These are phyloP conservation scores for Psilocybe subaeruginosa DNA, from an alignment of 768 basidiomycete genomes.

Conservation along the genomic window DNA sequence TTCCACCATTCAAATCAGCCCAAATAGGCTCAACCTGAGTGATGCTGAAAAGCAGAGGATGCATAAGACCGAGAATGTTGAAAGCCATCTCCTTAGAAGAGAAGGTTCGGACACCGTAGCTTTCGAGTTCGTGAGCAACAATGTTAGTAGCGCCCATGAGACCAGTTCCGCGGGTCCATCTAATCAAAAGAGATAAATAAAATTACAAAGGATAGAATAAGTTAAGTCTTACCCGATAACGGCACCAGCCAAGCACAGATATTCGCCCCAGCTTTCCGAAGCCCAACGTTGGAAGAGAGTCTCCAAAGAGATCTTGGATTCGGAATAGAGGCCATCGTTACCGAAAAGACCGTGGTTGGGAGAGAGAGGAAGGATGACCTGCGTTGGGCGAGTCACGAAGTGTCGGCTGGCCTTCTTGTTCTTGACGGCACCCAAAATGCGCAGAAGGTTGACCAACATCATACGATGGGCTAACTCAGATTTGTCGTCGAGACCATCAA, in stretches of 20 bases:
- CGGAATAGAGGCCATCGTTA: slow-evolving; percentile 96
- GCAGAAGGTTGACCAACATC: slow-evolving; percentile 97
- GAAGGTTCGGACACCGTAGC: slow-evolving; percentile 94
- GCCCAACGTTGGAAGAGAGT: slow-evolving; percentile 98
- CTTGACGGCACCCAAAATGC: slow-evolving; percentile 97
- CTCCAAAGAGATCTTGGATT: slow-evolving; percentile 97
- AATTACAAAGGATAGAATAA: neutral
- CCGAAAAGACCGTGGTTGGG: slow-evolving; percentile 99
- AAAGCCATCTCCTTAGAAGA: slow-evolving; percentile 99
- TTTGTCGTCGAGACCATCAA: slow-evolving; percentile 95
- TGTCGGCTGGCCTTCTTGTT: slow-evolving; percentile 96
- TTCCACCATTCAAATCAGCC: slow-evolving; percentile 98
- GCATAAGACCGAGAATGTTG: slow-evolving; percentile 99
- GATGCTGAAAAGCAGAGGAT: slow-evolving; percentile 98
- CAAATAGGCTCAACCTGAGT: slow-evolving; percentile 99
- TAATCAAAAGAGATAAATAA: slow-evolving; percentile 29
- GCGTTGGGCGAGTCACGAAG: slow-evolving; percentile 97
- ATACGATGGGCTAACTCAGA: slow-evolving; percentile 98
- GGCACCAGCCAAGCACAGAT: slow-evolving; percentile 95
- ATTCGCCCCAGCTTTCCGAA: slow-evolving; percentile 99
- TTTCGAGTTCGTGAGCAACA: slow-evolving; percentile 92
- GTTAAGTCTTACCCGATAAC: slow-evolving; percentile 82
- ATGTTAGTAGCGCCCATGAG: slow-evolving; percentile 96
- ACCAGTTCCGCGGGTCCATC: slow-evolving; percentile 98
- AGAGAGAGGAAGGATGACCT: slow-evolving; percentile 96